Evolutionary conservation across 495 filamentous ascomycete genomes (phyloP).

Genomic region (Entonaema liquescens): DNA sequence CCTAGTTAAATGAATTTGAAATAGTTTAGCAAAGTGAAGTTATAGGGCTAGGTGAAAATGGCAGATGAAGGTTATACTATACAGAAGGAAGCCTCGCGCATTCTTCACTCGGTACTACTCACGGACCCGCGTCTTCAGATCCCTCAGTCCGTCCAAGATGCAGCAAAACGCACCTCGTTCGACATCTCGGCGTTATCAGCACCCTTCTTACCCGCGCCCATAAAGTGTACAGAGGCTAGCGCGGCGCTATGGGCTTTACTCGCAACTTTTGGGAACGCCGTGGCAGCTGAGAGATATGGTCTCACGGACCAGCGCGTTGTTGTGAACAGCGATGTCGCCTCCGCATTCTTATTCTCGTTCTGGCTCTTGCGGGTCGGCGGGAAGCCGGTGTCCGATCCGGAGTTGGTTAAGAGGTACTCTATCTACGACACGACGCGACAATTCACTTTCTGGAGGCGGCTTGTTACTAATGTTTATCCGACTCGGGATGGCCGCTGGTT

Average conservation of each 20-base stretch:
- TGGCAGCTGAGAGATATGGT: constrained; percentile 35
- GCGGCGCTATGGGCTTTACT: constrained; percentile 44
- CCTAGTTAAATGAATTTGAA: not conserved
- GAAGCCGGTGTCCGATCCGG: constrained; percentile 30
- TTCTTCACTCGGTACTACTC: constrained; percentile 35
- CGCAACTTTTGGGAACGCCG: constrained; percentile 43
- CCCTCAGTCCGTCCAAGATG: constrained; percentile 25
- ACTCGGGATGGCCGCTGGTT: constrained; percentile 62
- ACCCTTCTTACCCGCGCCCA: constrained; percentile 42
- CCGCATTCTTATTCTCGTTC: constrained; percentile 45
- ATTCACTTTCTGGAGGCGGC: constrained; percentile 39
- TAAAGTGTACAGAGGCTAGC: constrained; percentile 45
- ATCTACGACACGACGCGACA: constrained; percentile 40
- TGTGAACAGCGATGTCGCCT: constrained; percentile 48
- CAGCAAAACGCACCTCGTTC: constrained; percentile 36
- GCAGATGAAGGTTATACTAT: constrained; percentile 32
- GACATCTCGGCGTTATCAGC: constrained; percentile 22
- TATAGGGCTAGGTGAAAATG: constrained; percentile 5
- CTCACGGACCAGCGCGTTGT: constrained; percentile 30
- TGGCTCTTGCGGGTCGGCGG: constrained; percentile 37
- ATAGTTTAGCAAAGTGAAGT: not conserved
- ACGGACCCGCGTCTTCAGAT: constrained; percentile 37
- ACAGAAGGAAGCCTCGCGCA: constrained; percentile 42
- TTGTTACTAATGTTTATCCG: constrained; percentile 62
- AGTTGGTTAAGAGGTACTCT: constrained; percentile 26